Percentiles rank a stretch among this genome's conserved stretches.
Conservation (phyloP, 495 filamentous ascomycete species). For the Neurospora sp. region DNA sequence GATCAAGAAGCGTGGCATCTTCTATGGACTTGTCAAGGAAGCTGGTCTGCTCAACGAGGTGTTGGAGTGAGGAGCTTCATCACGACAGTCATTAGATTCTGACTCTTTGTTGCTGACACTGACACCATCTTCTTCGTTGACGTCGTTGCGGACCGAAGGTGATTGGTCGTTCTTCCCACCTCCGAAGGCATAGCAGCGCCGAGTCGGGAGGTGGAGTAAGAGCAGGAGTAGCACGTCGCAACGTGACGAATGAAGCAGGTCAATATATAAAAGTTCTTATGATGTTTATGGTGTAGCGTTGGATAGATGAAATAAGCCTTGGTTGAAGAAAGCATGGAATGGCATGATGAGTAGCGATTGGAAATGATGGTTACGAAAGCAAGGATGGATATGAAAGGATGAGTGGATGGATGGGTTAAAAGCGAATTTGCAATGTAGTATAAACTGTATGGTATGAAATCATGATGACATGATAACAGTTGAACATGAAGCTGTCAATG, state of each 20-base stretch:
- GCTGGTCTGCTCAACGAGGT: conserved; percentile 28
- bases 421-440: background rate
- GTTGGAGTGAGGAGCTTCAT: background rate
- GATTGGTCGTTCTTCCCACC: background rate
- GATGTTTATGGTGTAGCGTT: background rate
- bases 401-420: background rate
- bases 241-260: background rate
- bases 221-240: background rate
- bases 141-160: background rate
- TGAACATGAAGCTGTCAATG: background rate
- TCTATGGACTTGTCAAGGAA: conserved; percentile 38
- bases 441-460: background rate
- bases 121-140: background rate
- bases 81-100: background rate
- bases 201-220: background rate
- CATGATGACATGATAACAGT: background rate
- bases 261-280: background rate
- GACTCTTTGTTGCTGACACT: background rate
- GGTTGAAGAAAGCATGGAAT: background rate
- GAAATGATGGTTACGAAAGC: background rate
- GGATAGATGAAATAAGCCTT: background rate
- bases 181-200: background rate
- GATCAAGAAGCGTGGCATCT: conserved; percentile 32
- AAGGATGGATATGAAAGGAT: background rate
- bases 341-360: background rate